These are phyloP conservation scores for Reticulascus tulasneorum DNA, from an alignment of 2,329 filamentous ascomycete species.

Conservation along the genomic window DNA sequence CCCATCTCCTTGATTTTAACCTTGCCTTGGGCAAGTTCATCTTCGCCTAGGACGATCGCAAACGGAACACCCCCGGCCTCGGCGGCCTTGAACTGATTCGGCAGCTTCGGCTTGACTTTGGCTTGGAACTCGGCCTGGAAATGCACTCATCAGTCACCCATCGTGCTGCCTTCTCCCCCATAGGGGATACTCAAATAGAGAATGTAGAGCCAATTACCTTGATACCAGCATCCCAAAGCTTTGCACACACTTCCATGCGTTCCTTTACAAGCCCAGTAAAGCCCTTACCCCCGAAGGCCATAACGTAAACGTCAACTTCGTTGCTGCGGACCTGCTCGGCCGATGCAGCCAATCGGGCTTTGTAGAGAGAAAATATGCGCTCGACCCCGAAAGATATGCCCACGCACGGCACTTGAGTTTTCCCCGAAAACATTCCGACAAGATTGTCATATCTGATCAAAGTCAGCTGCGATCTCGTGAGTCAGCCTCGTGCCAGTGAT, in stretches of 20 bases:
- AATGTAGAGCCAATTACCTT: constrained; percentile 53
- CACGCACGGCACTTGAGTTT: constrained; percentile 82
- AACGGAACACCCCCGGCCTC: constrained; percentile 77
- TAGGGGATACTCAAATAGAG: not conserved
- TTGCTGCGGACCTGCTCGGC: constrained; percentile 50
- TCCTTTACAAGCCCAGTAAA: constrained; percentile 76
- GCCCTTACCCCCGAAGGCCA: constrained; percentile 90
- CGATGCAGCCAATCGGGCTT: not conserved
- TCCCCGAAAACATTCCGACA: constrained; percentile 89
- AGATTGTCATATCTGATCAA: constrained; percentile 75
- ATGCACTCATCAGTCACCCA: not conserved
- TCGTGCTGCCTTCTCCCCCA: not conserved
- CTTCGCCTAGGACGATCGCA: constrained; percentile 84
- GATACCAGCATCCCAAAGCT: constrained; percentile 82
- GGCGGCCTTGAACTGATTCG: constrained; percentile 86
- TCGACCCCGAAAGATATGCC: constrained; percentile 86
- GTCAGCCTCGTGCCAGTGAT: too few species aligned
- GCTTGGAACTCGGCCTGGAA: constrained; percentile 74
- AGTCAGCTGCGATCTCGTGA: too few species aligned
- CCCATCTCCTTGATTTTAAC: constrained; percentile 79
- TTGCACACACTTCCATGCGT: constrained; percentile 74
- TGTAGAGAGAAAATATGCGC: constrained; percentile 64
- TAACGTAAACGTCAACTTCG: constrained; percentile 83
- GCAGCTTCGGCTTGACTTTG: constrained; percentile 87
- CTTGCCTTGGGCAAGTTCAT: constrained; percentile 78